Evolutionary conservation across 1,284 basidiomycete species (phyloP), one percentile per base, ranked within the genome.

Genomic region (Vanrija pseudolonga): DNA sequence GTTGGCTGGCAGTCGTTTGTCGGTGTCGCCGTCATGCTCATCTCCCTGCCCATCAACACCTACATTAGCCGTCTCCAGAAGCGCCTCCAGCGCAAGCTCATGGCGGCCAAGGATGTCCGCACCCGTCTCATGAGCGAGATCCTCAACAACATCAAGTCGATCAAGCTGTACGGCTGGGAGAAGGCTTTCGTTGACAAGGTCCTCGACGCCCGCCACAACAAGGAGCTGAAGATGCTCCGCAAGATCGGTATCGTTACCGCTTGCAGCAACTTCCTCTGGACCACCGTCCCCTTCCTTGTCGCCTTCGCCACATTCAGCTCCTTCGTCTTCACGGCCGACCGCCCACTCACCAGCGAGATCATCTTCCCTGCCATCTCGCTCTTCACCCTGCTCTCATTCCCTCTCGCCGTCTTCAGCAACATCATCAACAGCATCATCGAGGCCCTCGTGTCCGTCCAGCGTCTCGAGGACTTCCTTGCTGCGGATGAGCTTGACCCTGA

Each of bases 341-440:
- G 72, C 44, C 90, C 92, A 2, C 77, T 98, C 5, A 97, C 94
- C 0, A 84, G 89, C 2, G 91, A 96, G 66, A 80, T 93, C 58
- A 92, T 97, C 64, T 98, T 98, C 82, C 94, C 94, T 4, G 86
- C 91, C 0, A 91, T 98, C 50, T 88, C 90, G 0, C 79, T 98
- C 39, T 98, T 97, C 79, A 88, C 90, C 82, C 81, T 98, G 0
- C 79, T 97, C 83, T 87, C 63, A 89, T 96, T 79, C 92, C 94
- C 20, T 2, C 80, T 97, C 36, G 87, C 85, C 1, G 91, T 95
- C 46, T 74, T 80, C 53, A 67, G 70, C 50, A 75, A 76, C 57
- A 74, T 77, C 53, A 72, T 77, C 67, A 73, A 70, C 66, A 66
- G 64, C 53, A 74, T 76, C 61, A 75, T 76, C 62, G 74, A 76